phyloP scores from a whole-genome alignment of 257 asterid genomes.

The Rubia yunnanensis region DNA sequence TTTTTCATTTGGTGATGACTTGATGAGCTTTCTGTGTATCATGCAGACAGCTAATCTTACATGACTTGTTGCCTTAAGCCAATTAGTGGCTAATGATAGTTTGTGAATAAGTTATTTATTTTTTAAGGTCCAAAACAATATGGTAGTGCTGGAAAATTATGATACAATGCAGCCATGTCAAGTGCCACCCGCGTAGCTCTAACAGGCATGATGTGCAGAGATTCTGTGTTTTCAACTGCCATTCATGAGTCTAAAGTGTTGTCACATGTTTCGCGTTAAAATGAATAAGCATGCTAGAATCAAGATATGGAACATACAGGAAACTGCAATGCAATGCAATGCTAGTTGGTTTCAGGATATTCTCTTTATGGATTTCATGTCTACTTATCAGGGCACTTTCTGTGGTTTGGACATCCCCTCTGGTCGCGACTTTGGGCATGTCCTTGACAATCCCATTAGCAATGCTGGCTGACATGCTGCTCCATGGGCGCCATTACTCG shows the following conservation, averaged over 20 bases:
- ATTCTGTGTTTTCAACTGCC: too few relatives aligned
- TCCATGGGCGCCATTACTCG: constrained; percentile 67
- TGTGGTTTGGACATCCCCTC: constrained; percentile 74
- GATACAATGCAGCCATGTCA: too few relatives aligned
- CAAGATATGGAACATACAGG: too few relatives aligned
- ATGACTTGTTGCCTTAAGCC: neutral
- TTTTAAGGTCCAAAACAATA: neutral
- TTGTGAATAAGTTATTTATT: too few relatives aligned
- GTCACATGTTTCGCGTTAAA: too few relatives aligned
- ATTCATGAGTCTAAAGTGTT: too few relatives aligned
- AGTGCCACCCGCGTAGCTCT: too few relatives aligned
- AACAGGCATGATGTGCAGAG: too few relatives aligned
- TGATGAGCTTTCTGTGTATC: neutral
- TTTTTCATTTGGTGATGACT: neutral
- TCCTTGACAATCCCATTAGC: constrained; percentile 74
- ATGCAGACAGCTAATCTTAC: neutral
- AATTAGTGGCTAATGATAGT: too few relatives aligned
- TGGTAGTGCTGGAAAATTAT: too few relatives aligned
- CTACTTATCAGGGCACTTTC: constrained; percentile 56
- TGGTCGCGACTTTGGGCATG: constrained; percentile 80
- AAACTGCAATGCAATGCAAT: too few relatives aligned
- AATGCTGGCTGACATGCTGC: constrained; percentile 67
- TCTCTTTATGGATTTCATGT: neutral
- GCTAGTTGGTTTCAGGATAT: neutral
- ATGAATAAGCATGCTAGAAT: too few relatives aligned